Evolutionary conservation across 805 yeast genomes (phyloP), one percentile per base, ranked within the genome.

Genomic region (Nakazawaea laoshanensis): DNA sequence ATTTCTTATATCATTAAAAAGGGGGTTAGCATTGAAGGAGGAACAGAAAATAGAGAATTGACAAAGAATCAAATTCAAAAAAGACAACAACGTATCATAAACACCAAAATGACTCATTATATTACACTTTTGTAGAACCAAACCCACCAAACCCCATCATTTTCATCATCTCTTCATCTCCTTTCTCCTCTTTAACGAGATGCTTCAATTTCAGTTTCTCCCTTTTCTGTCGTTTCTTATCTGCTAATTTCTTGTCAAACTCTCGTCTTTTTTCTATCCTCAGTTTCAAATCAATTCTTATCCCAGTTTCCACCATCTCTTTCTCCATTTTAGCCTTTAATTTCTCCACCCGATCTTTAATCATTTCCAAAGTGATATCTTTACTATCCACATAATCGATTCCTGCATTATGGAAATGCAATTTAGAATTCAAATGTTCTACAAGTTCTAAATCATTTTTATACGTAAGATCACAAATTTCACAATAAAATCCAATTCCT

Each of bases 401-500:
- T 2, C 54, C 67, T 36, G 67, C 63, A 37, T 61, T 65, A 4
- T 57, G 50, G 24, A 67, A 47, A 54, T 82, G 97, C 39, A 69
- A 77, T 22, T 75, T 76, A 23, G 86, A 74, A 48, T 84, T 86
- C 48, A 85, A 60, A 57, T 92, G 97, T 49, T 88, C 94, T 3
- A 85, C 65, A 50, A 77, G 75, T 40, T 86, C 81, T 43, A 86
- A 57, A 36, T 82, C 80, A 50, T 92, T 96, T 48, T 86, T 77
- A 57, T 74, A 89, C 2, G 89, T 78, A 37, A 84, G 53, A 41
- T 79, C 73, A 54, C 98, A 92, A 2, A 72, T 53, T 8, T 79
- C 82, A 55, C 98, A 92, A 45, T 70, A 70, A 55, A 89, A 89
- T 15, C 96, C 96, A 39, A 84, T 83, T 17, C 82, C 73, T 35